These are phyloP conservation scores for Flueggea neowawraea DNA, from an alignment of 441 rosid genomes.

Conservation along the genomic window DNA sequence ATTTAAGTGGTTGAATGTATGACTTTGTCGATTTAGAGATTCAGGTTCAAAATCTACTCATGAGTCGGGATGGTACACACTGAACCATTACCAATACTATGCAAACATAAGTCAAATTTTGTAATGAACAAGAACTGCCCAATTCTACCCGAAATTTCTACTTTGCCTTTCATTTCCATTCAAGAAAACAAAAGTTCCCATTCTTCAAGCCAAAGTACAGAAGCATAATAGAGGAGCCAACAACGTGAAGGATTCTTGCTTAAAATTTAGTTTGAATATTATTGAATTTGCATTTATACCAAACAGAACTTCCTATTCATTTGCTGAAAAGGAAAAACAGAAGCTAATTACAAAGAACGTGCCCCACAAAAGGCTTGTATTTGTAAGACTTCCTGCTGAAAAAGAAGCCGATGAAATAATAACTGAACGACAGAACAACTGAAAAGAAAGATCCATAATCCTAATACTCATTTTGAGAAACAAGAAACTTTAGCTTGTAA, in stretches of 20 bases:
- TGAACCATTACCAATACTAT: no score
- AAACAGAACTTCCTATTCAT: slow-evolving; percentile 9
- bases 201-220: no score
- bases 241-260: neutral
- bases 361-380: slow-evolving; percentile 8
- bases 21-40: no score
- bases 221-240: no score
- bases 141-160: neutral
- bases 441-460: slow-evolving; percentile 1
- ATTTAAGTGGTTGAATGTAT: no score
- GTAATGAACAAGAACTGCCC: no score
- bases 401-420: slow-evolving; percentile 2
- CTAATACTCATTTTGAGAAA: slow-evolving; percentile 10
- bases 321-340: neutral
- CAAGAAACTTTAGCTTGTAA: slow-evolving; percentile 14
- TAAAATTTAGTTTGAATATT: neutral
- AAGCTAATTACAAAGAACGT: neutral
- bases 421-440: neutral
- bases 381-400: neutral
- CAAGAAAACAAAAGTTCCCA: neutral
- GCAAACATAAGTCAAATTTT: no score
- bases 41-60: no score
- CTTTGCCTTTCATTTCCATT: neutral
- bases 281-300: slow-evolving; percentile 2
- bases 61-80: no score